Evolutionary conservation across 2,329 filamentous ascomycete species (phyloP).

Genomic region (Akanthomyces uredinophilus): DNA sequence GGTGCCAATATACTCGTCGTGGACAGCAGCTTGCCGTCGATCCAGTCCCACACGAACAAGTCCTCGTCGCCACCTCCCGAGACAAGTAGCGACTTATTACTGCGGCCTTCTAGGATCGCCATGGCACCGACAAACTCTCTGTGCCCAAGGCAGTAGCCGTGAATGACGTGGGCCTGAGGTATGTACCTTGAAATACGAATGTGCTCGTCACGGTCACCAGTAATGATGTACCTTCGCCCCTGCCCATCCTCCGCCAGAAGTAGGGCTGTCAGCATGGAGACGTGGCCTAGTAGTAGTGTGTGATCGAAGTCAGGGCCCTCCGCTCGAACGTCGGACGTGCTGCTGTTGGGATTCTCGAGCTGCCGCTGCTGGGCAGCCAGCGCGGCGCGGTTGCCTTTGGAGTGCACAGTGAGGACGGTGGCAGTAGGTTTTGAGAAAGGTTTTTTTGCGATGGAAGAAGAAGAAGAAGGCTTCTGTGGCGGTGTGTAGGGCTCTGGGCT

Average conservation of each 20-base stretch:
- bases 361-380: conserved; percentile 54
- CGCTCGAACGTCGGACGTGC: conserved; percentile 22
- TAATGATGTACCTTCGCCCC: conserved; percentile 46
- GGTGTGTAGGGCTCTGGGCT: conserved; percentile 17
- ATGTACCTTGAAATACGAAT: conserved; percentile 79
- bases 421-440: conserved; percentile 43
- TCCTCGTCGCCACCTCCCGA: conserved; percentile 83
- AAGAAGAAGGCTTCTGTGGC: conserved; percentile 20
- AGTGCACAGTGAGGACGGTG: conserved; percentile 58
- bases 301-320: conserved; percentile 60
- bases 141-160: conserved; percentile 85
- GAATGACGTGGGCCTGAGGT: conserved; percentile 82
- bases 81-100: conserved; percentile 56
- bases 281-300: conserved; percentile 80
- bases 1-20: conserved; percentile 47
- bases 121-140: conserved; percentile 76
- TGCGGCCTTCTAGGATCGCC: conserved; percentile 51
- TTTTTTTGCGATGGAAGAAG: conserved; percentile 17
- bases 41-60: conserved; percentile 81
- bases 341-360: conserved; percentile 26
- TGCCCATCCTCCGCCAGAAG: conserved; percentile 41
- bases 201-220: conserved; percentile 60
- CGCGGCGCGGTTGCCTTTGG: conserved; percentile 55
- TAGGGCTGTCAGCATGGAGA: conserved; percentile 86
- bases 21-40: conserved; percentile 45